Evolutionary conservation across 2,329 filamentous ascomycete species (phyloP).

Genomic region (Metarhizium robertsii): DNA sequence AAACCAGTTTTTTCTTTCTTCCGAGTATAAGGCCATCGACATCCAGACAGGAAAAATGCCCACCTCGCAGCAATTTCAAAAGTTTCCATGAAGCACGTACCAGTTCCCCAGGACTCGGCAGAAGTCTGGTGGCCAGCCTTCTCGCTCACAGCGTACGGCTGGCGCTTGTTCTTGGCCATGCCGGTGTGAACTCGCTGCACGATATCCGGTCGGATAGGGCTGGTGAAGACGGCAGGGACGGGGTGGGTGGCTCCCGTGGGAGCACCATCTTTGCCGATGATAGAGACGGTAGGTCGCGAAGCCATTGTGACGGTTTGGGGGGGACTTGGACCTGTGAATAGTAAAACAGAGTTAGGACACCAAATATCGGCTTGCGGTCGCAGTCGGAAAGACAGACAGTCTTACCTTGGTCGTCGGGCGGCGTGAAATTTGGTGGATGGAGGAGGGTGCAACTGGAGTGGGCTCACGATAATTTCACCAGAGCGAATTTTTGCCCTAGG

Average conservation of each 20-base stretch:
- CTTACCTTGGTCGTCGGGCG: constrained; percentile 32
- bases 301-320: constrained; percentile 57
- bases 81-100: constrained; percentile 44
- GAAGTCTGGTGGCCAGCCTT: constrained; percentile 99
- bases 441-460: constrained; percentile 18
- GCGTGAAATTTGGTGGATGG: constrained; percentile 29
- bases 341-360: neutral
- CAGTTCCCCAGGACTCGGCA: constrained; percentile 99
- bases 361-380: neutral
- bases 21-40: neutral
- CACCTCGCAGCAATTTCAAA: neutral
- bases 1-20: neutral
- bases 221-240: constrained; percentile 93
- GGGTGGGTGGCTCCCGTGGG: constrained; percentile 81
- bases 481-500: constrained; percentile 20
- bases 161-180: constrained; percentile 99
- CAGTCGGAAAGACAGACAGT: neutral
- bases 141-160: constrained; percentile 99
- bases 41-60: neutral
- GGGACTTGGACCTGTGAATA: constrained; percentile 17
- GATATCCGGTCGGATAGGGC: constrained; percentile 97
- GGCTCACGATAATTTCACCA: constrained; percentile 26
- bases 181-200: constrained; percentile 98
- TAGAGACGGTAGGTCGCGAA: constrained; percentile 94
- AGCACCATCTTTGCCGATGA: constrained; percentile 93